These are phyloP conservation scores for Suillus discolor DNA, from an alignment of 768 basidiomycete genomes.

Conservation along the genomic window DNA sequence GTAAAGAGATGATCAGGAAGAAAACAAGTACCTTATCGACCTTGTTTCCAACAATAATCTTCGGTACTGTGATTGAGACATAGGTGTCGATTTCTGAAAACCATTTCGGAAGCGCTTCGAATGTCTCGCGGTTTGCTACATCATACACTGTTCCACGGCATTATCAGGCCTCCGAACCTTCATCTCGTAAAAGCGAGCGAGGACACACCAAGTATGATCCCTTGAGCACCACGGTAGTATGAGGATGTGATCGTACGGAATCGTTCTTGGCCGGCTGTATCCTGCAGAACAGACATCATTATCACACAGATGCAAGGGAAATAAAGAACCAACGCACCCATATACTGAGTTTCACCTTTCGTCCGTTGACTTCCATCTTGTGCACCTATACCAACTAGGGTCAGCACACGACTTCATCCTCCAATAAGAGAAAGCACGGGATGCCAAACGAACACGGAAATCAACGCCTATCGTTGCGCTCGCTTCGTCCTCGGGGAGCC, in stretches of 20 bases:
- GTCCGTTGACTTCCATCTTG: slow-evolving; percentile 83
- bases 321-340: slow-evolving; percentile 62
- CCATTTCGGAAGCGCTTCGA: slow-evolving; percentile 94
- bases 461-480: slow-evolving; percentile 86
- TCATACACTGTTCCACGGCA: slow-evolving; percentile 74
- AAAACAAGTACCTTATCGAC: slow-evolving; percentile 72
- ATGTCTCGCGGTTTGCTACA: slow-evolving; percentile 89
- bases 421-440: background rate
- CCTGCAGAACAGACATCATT: slow-evolving; percentile 46
- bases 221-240: slow-evolving; percentile 91
- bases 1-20: background rate
- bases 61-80: slow-evolving; percentile 81
- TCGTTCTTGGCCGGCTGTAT: slow-evolving; percentile 96
- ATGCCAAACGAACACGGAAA: slow-evolving; percentile 64
- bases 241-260: slow-evolving; percentile 95
- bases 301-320: background rate
- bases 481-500: slow-evolving; percentile 89
- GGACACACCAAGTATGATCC: slow-evolving; percentile 71
- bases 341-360: slow-evolving; percentile 90
- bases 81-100: slow-evolving; percentile 92
- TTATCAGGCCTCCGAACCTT: background rate
- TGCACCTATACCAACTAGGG: slow-evolving; percentile 56
- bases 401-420: slow-evolving; percentile 6
- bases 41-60: slow-evolving; percentile 96
- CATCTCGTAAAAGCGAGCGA: background rate